Conservation (phyloP, 2,329 filamentous ascomycete species). For the Botrytis pseudocinerea region DNA sequence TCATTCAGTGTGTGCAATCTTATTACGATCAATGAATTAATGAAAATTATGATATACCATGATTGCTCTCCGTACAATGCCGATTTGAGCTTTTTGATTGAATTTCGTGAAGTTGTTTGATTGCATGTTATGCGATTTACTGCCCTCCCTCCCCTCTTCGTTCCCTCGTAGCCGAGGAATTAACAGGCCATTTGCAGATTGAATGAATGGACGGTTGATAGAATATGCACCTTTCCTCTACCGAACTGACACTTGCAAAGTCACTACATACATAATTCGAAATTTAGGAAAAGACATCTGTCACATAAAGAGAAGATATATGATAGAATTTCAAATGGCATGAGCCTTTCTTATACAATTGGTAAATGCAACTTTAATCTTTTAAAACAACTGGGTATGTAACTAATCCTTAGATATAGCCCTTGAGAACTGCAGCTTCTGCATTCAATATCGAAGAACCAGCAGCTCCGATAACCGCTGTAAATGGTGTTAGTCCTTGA, state of each 20-base stretch:
- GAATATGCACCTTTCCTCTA: too few relatives aligned
- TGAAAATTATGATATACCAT: neutral
- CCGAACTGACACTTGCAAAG: too few relatives aligned
- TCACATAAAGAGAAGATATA: neutral
- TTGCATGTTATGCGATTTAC: neutral
- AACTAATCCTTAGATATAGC: slow-evolving; percentile 52
- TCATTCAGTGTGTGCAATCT: neutral
- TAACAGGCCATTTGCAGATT: neutral
- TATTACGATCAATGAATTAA: neutral
- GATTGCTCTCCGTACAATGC: neutral
- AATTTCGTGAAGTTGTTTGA: neutral
- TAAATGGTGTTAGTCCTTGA: slow-evolving; percentile 21
- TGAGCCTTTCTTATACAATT: neutral
- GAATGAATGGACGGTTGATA: neutral
- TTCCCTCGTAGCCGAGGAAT: neutral
- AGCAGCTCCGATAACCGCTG: slow-evolving; percentile 90
- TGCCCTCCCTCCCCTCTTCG: neutral
- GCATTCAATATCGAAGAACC: slow-evolving; percentile 94
- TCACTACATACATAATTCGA: neutral
- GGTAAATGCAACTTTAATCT: neutral
- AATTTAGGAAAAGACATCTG: neutral
- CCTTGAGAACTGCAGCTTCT: slow-evolving; percentile 88
- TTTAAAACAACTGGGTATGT: slow-evolving; percentile 4
- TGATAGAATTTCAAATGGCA: neutral
- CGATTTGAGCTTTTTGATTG: neutral